Evolutionary conservation across 2,329 filamentous ascomycete genomes (phyloP).

Genomic region (Fusarium pseudoanthophilum): DNA sequence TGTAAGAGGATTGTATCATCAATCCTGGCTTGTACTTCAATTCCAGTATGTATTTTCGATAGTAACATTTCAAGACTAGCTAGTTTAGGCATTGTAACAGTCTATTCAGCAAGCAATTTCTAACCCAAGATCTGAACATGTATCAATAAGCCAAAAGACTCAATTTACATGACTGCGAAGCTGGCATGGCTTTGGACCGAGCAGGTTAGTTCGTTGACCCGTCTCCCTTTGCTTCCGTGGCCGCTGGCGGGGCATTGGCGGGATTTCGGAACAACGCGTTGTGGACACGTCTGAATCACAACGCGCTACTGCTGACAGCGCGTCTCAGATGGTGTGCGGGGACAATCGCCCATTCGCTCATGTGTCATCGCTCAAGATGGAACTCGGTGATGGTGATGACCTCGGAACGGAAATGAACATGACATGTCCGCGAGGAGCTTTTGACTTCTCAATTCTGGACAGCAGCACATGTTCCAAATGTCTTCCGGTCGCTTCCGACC

Average conservation of each 20-base stretch:
- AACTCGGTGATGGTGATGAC: not conserved
- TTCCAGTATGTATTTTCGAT: not conserved
- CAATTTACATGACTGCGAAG: not conserved
- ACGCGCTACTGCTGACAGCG: not conserved
- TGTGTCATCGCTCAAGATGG: not conserved
- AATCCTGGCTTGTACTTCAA: not conserved
- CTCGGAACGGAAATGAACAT: not conserved
- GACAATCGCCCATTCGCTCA: slow-evolving; percentile 5
- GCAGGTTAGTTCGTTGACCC: not conserved
- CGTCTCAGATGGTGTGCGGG: slow-evolving; percentile 6
- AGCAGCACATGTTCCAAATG: not conserved
- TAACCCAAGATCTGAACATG: too few relatives aligned
- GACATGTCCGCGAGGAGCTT: not conserved
- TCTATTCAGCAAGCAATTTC: not conserved
- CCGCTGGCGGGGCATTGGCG: not conserved
- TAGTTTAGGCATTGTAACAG: not conserved
- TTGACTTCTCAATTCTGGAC: not conserved
- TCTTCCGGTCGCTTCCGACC: not conserved
- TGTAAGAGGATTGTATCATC: not conserved
- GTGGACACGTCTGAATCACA: not conserved
- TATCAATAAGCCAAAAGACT: not conserved
- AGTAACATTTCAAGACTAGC: not conserved
- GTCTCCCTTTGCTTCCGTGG: not conserved
- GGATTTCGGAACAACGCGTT: slow-evolving; percentile 3
- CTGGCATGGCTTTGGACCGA: not conserved